Evolutionary conservation across 257 asterid genomes (phyloP).

Genomic region (Eucommia ulmoides): DNA sequence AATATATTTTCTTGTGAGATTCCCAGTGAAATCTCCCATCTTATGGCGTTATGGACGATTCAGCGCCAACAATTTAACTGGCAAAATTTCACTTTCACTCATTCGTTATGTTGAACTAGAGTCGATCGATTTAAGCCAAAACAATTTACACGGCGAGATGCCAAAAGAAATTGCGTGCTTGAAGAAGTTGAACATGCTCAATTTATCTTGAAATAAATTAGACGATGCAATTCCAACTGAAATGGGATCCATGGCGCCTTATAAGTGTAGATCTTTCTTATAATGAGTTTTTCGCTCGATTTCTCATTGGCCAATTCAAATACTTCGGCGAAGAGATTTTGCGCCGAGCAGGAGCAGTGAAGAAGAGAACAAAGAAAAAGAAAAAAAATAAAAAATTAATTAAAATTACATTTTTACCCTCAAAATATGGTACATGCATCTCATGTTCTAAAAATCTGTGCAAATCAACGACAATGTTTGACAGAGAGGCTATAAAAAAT

Average conservation of each 20-base stretch:
- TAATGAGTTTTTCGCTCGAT: conserved; percentile 52
- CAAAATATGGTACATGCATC: no score
- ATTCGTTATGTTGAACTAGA: conserved; percentile 20
- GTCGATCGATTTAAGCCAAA: conserved; percentile 38
- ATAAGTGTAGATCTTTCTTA: conserved; percentile 59
- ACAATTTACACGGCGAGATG: conserved; percentile 33
- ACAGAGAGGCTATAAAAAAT: no score
- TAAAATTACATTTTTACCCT: no score
- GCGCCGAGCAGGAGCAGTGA: no score
- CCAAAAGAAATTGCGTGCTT: conserved; percentile 31
- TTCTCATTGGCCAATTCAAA: conserved; percentile 36
- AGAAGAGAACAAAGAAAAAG: no score
- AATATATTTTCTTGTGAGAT: conserved; percentile 53
- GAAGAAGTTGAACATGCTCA: conserved; percentile 43
- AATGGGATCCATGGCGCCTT: conserved; percentile 52
- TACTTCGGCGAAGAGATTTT: conserved; percentile 31
- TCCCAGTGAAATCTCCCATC: conserved; percentile 32
- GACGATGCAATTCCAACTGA: conserved; percentile 48
- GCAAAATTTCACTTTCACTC: conserved; percentile 41
- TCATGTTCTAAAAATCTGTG: no score
- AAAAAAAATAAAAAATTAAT: no score
- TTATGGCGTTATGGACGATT: conserved; percentile 37
- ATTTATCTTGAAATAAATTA: conserved; percentile 52
- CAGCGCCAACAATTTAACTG: conserved; percentile 48
- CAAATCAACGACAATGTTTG: no score